Evolutionary conservation across 495 filamentous ascomycete genomes (phyloP).

Genomic region (Letharia columbiana): DNA sequence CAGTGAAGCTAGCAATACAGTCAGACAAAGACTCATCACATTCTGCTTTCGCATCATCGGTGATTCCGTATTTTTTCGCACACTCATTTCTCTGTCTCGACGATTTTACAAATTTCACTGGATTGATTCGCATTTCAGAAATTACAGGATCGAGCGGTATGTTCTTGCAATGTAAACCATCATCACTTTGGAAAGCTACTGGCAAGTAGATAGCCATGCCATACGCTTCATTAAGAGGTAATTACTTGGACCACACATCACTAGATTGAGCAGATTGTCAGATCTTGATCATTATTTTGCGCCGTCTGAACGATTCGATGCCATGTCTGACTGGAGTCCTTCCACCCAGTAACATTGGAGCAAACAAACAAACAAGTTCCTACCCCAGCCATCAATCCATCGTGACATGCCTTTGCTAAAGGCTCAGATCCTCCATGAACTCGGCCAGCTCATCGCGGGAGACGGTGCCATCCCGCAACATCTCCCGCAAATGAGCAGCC

Average conservation of each 20-base stretch:
- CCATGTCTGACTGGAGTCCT: neutral
- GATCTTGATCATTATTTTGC: too few species aligned
- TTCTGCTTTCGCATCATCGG: neutral
- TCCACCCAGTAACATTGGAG: neutral
- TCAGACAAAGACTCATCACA: neutral
- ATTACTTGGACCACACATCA: too few species aligned
- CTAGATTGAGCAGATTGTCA: too few species aligned
- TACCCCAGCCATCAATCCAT: neutral
- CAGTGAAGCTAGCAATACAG: neutral
- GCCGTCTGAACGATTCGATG: neutral
- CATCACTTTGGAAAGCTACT: too few species aligned
- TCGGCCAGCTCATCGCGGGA: neutral
- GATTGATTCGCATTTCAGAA: too few species aligned
- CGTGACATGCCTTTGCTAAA: neutral
- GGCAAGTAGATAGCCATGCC: too few species aligned
- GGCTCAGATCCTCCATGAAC: neutral
- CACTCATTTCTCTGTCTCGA: neutral
- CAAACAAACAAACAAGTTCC: neutral
- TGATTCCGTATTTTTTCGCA: neutral
- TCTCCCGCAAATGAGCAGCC: slow-evolving; percentile 1
- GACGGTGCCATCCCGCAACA: neutral
- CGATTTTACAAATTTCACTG: neutral
- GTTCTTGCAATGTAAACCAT: too few species aligned
- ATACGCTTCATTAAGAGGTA: too few species aligned
- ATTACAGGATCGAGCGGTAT: too few species aligned